These are phyloP conservation scores for Perkinsela sp. DNA, from an alignment of 208 protist species.

Conservation along the genomic window DNA sequence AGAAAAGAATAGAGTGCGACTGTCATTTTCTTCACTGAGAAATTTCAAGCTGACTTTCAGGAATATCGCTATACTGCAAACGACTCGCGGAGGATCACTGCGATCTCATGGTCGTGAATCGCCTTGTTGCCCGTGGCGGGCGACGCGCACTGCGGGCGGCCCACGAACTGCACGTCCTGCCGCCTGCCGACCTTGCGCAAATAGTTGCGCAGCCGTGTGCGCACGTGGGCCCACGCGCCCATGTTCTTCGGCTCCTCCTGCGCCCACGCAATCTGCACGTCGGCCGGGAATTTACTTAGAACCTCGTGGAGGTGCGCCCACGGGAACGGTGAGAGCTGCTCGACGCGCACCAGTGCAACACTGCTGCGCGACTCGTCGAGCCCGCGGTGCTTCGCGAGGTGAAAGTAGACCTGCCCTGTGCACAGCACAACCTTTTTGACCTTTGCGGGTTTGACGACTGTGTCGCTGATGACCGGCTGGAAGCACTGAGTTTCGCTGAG, in stretches of 20 bases:
- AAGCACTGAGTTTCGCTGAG: slow-evolving; percentile 35
- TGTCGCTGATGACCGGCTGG: slow-evolving; percentile 27
- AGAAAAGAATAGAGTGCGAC: not conserved
- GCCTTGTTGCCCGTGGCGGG: slow-evolving; percentile 54
- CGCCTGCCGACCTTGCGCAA: slow-evolving; percentile 15
- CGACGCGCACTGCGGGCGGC: slow-evolving; percentile 33
- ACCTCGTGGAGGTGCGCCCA: slow-evolving; percentile 72
- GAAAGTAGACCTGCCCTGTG: slow-evolving; percentile 90
- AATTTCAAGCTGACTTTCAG: no score
- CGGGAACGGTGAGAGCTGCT: slow-evolving; percentile 91
- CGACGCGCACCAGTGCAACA: slow-evolving; percentile 66
- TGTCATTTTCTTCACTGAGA: no score
- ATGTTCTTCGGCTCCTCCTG: slow-evolving; percentile 94
- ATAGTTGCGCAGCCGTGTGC: slow-evolving; percentile 37
- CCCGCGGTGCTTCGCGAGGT: slow-evolving; percentile 43
- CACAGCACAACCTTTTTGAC: slow-evolving; percentile 79
- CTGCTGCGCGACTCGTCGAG: slow-evolving; percentile 22
- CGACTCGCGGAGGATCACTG: slow-evolving; percentile 21
- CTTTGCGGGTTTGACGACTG: slow-evolving; percentile 10
- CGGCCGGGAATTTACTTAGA: slow-evolving; percentile 46
- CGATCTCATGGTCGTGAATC: slow-evolving; percentile 56
- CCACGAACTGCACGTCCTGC: slow-evolving; percentile 21
- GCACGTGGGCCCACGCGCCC: slow-evolving; percentile 69
- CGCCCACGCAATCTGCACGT: slow-evolving; percentile 66
- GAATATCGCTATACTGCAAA: slow-evolving; percentile 10